phyloP scores from a whole-genome alignment of 2,329 filamentous ascomycete species.

The Didymella sp. region DNA sequence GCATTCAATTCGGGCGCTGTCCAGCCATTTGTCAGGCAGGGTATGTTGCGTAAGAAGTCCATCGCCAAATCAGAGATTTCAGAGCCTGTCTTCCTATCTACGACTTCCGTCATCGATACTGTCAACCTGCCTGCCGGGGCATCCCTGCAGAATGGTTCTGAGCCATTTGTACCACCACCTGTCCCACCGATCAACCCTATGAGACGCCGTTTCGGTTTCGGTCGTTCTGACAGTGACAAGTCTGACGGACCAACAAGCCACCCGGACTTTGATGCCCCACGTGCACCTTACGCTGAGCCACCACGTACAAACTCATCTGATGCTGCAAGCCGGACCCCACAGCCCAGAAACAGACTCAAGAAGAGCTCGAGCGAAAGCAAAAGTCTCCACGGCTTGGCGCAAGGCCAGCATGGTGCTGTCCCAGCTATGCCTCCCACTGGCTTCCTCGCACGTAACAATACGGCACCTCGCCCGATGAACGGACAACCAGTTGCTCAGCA shows the following conservation, averaged over 20 bases:
- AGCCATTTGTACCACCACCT: conserved; percentile 49
- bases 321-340: conserved; percentile 35
- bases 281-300: conserved; percentile 41
- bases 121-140: conserved; percentile 64
- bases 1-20: conserved; percentile 41
- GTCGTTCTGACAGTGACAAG: conserved; percentile 46
- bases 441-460: conserved; percentile 38
- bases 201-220: conserved; percentile 58
- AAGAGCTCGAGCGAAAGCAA: conserved; percentile 61
- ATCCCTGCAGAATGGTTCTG: conserved; percentile 60
- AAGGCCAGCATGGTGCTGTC: conserved; percentile 31
- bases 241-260: conserved; percentile 49
- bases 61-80: conserved; percentile 69
- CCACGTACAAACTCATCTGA: conserved; percentile 56
- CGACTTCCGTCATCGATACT: conserved; percentile 65
- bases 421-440: conserved; percentile 39
- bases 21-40: conserved; percentile 38
- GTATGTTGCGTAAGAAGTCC: conserved; percentile 60
- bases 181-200: conserved; percentile 67
- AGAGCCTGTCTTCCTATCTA: conserved; percentile 62
- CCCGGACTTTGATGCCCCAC: conserved; percentile 41
- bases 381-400: conserved; percentile 54
- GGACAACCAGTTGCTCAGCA: conserved; percentile 29
- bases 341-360: conserved; percentile 52
- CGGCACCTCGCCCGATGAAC: conserved; percentile 41